A percentile compares a stretch with the other conserved stretches of the same genome.
phyloP scores from a whole-genome alignment of 2,329 filamentous ascomycete species.

The Trichoderma polysporum region DNA sequence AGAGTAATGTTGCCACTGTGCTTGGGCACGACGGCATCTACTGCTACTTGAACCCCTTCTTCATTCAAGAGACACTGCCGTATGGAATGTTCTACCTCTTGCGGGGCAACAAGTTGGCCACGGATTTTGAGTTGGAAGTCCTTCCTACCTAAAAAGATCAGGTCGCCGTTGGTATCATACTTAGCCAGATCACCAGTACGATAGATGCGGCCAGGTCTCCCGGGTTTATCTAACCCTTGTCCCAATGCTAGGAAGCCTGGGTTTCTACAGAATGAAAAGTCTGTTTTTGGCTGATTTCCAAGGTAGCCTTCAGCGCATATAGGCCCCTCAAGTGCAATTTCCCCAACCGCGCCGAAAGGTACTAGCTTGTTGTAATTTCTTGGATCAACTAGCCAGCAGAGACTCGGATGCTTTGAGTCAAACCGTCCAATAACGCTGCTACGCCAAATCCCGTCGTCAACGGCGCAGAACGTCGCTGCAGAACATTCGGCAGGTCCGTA shows the following conservation, averaged over 20 bases:
- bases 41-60: slow-evolving; percentile 1
- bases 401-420: not conserved
- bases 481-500: slow-evolving; percentile 15
- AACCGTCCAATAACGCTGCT: not conserved
- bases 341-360: slow-evolving; percentile 11
- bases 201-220: slow-evolving; percentile 5
- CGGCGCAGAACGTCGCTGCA: not conserved
- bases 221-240: not conserved
- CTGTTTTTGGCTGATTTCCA: not conserved
- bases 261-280: not conserved
- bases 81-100: slow-evolving; percentile 10
- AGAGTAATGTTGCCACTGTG: not conserved
- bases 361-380: slow-evolving; percentile 3
- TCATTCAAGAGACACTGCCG: not conserved
- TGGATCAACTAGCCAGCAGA: slow-evolving; percentile 10
- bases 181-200: slow-evolving; percentile 16
- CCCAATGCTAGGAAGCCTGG: not conserved
- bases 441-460: not conserved
- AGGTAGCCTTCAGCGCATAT: slow-evolving; percentile 5
- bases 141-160: slow-evolving; percentile 11
- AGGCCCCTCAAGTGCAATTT: slow-evolving; percentile 13
- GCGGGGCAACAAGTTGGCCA: slow-evolving; percentile 5
- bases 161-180: slow-evolving; percentile 6
- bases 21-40: slow-evolving; percentile 11
- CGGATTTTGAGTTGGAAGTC: slow-evolving; percentile 15